Conservation (phyloP, 495 filamentous ascomycete species). For the Beverwykella pulmonaria region DNA sequence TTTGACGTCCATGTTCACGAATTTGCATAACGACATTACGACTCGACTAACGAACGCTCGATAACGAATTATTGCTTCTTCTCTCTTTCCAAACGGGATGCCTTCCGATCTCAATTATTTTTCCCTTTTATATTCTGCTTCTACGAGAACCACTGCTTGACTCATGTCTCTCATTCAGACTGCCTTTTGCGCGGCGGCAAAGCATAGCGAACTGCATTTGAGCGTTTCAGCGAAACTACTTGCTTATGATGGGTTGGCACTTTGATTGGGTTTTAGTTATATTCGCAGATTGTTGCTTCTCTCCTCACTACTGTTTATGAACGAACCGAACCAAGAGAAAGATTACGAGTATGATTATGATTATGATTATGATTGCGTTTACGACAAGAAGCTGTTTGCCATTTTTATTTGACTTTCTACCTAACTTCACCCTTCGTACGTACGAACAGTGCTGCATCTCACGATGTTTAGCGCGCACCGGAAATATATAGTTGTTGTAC, state of each 20-base stretch:
- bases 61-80: slow-evolving; percentile 11
- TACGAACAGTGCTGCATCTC: background rate
- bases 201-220: background rate
- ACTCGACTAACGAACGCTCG: slow-evolving; percentile 16
- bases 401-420: background rate
- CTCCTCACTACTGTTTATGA: background rate
- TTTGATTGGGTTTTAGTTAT: background rate
- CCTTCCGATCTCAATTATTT: background rate
- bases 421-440: background rate
- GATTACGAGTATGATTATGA: background rate
- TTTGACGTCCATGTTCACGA: slow-evolving; percentile 15
- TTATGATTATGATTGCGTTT: background rate
- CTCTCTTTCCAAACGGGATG: background rate
- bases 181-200: background rate
- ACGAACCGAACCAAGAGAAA: background rate
- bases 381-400: background rate
- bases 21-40: slow-evolving; percentile 28
- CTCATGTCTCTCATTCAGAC: background rate
- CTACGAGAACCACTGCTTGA: background rate
- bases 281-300: background rate
- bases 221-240: slow-evolving; percentile 1
- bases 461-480: background rate
- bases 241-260: background rate
- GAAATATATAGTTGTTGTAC: background rate
- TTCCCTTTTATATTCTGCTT: background rate